phyloP scores from a whole-genome alignment of 129 eudicot genomes.

The Lonicera japonica region DNA sequence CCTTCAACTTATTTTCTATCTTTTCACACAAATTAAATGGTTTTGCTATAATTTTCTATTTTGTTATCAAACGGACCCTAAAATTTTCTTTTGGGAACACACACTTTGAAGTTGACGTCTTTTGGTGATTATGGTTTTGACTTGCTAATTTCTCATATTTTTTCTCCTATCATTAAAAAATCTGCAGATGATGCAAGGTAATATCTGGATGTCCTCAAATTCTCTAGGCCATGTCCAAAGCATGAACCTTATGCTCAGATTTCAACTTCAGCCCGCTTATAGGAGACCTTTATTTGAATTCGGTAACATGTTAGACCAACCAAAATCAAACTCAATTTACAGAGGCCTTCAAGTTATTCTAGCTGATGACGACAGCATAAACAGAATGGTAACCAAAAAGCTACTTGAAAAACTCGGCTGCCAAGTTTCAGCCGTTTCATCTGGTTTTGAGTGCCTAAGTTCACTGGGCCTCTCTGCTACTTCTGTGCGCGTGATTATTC shows the following conservation, averaged over 20 bases:
- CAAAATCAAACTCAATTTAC: constrained; percentile 54
- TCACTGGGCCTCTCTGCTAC: constrained; percentile 47
- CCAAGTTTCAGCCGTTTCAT: constrained; percentile 56
- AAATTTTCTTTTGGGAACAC: too few relatives aligned
- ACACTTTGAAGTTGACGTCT: too few relatives aligned
- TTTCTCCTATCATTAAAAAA: too few relatives aligned
- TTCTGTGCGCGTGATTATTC: constrained; percentile 42
- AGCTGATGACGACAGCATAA: constrained; percentile 66
- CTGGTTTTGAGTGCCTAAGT: constrained; percentile 70
- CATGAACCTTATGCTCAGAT: constrained; percentile 59
- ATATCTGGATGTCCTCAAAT: constrained; percentile 56
- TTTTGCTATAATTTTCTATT: too few relatives aligned
- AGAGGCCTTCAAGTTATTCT: constrained; percentile 65
- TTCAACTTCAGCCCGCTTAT: constrained; percentile 44
- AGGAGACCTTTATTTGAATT: constrained; percentile 33
- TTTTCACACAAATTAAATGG: too few relatives aligned
- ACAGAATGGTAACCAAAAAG: constrained; percentile 70
- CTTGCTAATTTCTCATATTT: neutral
- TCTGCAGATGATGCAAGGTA: constrained; percentile 88
- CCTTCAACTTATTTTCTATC: too few relatives aligned
- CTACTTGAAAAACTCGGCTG: constrained; percentile 85
- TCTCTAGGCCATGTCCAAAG: constrained; percentile 49
- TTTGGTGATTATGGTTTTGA: too few relatives aligned
- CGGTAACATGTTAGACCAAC: constrained; percentile 30
- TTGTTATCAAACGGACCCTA: too few relatives aligned